These are phyloP conservation scores for Plantago coronopus DNA, from an alignment of 305 asterid species.

Conservation along the genomic window DNA sequence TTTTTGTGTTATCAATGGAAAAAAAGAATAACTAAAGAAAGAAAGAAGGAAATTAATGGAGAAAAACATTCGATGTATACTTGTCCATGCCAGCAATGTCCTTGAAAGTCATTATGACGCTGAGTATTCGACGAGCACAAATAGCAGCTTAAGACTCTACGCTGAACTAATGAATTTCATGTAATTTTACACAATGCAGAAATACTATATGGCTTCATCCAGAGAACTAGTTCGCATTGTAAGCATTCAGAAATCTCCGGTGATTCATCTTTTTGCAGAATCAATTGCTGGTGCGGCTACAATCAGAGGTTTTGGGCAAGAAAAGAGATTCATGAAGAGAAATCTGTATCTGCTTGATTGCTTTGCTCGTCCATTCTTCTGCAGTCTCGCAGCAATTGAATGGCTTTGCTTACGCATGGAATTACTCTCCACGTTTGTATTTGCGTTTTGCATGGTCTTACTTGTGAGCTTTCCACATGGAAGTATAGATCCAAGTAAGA, in stretches of 20 bases:
- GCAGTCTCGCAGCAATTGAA: constrained; percentile 96
- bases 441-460: constrained; percentile 95
- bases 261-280: constrained; percentile 89
- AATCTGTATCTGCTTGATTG: constrained; percentile 95
- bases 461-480: constrained; percentile 96
- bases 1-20: no score
- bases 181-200: constrained; percentile 44
- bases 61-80: no score
- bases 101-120: no score
- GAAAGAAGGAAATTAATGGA: no score
- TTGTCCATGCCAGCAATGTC: no score
- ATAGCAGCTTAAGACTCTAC: constrained; percentile 4
- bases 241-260: constrained; percentile 97
- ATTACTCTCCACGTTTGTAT: constrained; percentile 87
- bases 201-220: constrained; percentile 98
- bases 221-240: constrained; percentile 97
- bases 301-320: constrained; percentile 97
- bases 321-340: constrained; percentile 95
- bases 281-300: constrained; percentile 98
- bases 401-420: constrained; percentile 99
- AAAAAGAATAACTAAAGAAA: no score
- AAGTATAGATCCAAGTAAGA: constrained; percentile 93
- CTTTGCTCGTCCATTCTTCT: constrained; percentile 96
- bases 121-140: no score
- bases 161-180: constrained; percentile 17